Base-by-base conservation (phyloP, 129 eudicot species). In the Mikania micrantha region DNA sequence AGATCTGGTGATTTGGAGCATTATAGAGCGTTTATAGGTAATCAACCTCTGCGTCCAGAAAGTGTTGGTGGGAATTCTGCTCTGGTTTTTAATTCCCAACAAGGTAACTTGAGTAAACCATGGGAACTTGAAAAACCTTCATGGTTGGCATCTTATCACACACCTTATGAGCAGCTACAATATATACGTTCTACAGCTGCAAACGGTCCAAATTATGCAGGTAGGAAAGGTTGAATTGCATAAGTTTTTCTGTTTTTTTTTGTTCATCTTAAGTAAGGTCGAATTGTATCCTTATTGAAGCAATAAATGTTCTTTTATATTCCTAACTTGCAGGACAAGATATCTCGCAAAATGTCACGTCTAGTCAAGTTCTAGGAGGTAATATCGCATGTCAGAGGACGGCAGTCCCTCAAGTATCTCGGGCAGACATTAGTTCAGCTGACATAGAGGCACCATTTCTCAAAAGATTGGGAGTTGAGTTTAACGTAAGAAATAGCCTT, bases 381-480 rank as follows among this genome's bases (percentile, higher is more conserved):
- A 32, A 36, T 65, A 59, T 59, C 34, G n/a, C 70, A 59, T 69
- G 87, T 32, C 80, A 73, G 67, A 70, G 66, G 64, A 65, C 48
- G n/a, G 48, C 66, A 22, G 32, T 41, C 32, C 81, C 72, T 38
- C 73, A 74, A 75, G 48, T 61, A 64, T 31, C 73, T 49, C 58
- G 67, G 62, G 71, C 29, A 27, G 48, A 70, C 40, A 34, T 59
- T 39, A 65, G 56, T 58, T 70, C 64, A 50, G 71, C 84, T 57
- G 65, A 59, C 48, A 44, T 53, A 4, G 64, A 45, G 20, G 66
- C 39, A 62, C 83, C 66, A 20, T 84, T 84, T 60, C 88, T 90
- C 49, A 69, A 78, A 75, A 84, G 90, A 77, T 60, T 84, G 7
- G 95, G 88, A 28, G 74, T 79, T 66, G 86, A 77, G 71, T 32